Evolutionary conservation across 441 rosid genomes (phyloP).

Genomic region (Gossypium laxum): DNA sequence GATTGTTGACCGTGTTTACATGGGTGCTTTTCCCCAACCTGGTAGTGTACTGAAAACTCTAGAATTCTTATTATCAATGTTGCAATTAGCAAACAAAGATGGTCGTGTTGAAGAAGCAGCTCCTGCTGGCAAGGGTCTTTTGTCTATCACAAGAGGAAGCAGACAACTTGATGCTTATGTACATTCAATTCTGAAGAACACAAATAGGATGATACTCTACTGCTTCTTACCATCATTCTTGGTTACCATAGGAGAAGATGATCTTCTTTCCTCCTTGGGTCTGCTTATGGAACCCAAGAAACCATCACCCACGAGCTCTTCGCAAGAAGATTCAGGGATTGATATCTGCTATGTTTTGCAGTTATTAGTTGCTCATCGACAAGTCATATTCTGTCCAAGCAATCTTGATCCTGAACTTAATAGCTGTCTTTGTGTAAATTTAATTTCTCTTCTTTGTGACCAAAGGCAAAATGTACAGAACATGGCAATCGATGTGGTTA

Average conservation of each 20-base stretch:
- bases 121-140: conserved; percentile 82
- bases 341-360: conserved; percentile 81
- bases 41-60: conserved; percentile 68
- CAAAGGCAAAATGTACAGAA: conserved; percentile 72
- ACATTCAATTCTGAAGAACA: conserved; percentile 84
- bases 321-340: conserved; percentile 65
- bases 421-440: conserved; percentile 88
- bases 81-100: conserved; percentile 94
- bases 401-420: conserved; percentile 88
- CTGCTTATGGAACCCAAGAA: conserved; percentile 65
- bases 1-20: conserved; percentile 93
- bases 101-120: conserved; percentile 87
- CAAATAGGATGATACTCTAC: conserved; percentile 78
- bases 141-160: conserved; percentile 78
- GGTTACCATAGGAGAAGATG: conserved; percentile 77
- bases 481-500: conserved; percentile 76
- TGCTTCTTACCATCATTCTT: conserved; percentile 95
- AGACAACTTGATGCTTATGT: conserved; percentile 87
- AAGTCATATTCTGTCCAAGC: conserved; percentile 86
- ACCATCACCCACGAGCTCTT: conserved; percentile 38
- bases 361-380: conserved; percentile 82
- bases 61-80: conserved; percentile 91
- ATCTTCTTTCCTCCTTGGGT: conserved; percentile 69
- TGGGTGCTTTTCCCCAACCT: conserved; percentile 97
- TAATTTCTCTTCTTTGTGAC: conserved; percentile 75